Evolutionary conservation across 768 basidiomycete species (phyloP).

Genomic region (Leccinum subtestaceum): DNA sequence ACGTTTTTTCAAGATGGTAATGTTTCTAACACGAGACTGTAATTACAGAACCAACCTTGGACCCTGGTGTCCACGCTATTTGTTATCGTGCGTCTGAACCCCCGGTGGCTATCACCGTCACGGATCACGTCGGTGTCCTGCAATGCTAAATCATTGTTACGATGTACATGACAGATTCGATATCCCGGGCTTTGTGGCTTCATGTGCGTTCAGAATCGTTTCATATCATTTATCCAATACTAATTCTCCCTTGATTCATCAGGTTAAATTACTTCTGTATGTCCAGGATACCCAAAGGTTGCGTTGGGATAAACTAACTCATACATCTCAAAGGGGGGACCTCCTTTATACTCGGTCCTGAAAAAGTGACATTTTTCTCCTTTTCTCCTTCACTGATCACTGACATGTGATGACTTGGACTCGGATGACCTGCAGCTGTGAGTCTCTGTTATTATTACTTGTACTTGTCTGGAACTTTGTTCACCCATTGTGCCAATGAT

Average conservation of each 20-base stretch:
- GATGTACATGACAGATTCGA: too few species aligned
- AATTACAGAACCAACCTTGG: neutral
- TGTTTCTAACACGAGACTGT: neutral
- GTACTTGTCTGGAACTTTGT: too few species aligned
- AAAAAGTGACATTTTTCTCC: neutral
- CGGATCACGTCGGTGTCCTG: too few species aligned
- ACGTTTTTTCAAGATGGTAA: neutral
- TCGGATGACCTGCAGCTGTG: neutral
- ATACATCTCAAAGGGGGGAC: neutral
- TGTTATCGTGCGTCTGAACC: neutral
- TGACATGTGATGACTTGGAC: neutral
- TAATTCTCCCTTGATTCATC: neutral
- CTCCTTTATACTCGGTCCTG: neutral
- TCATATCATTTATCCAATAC: neutral
- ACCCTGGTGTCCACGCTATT: neutral
- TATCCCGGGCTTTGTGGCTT: too few species aligned
- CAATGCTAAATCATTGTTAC: too few species aligned
- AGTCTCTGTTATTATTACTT: neutral
- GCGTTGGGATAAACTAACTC: neutral
- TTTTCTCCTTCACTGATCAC: neutral
- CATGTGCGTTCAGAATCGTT: too few species aligned
- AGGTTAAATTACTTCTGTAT: neutral
- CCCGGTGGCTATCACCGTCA: neutral
- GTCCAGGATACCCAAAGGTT: neutral
- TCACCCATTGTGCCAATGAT: too few species aligned